phyloP scores from a whole-genome alignment of 495 filamentous ascomycete genomes.

The Oidiodendron maius region DNA sequence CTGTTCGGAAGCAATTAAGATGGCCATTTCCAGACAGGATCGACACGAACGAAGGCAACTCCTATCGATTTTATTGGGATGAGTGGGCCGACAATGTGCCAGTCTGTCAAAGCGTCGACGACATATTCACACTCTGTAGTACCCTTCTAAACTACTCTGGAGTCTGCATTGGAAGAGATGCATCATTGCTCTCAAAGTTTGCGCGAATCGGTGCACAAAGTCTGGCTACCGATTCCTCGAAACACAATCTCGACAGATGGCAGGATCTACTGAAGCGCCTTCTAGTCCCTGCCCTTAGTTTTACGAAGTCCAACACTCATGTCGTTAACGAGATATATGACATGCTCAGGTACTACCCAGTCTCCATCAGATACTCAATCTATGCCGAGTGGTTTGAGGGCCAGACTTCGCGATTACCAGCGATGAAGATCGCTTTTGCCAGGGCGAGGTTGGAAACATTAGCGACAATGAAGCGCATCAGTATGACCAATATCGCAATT shows the following conservation, averaged over 20 bases:
- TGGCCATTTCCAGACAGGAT: conserved; percentile 76
- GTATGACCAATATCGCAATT: conserved; percentile 71
- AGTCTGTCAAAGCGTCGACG: conserved; percentile 81
- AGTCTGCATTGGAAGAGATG: conserved; percentile 81
- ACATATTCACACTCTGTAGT: conserved; percentile 81
- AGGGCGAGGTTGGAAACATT: conserved; percentile 70
- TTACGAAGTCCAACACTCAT: conserved; percentile 74
- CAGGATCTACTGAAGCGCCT: conserved; percentile 73
- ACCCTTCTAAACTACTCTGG: conserved; percentile 81
- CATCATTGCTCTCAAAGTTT: conserved; percentile 69
- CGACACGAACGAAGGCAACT: conserved; percentile 63
- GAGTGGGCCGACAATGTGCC: conserved; percentile 95
- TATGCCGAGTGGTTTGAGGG: conserved; percentile 91
- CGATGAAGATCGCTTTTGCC: conserved; percentile 74
- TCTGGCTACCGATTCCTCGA: conserved; percentile 61
- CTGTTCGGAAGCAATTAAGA: conserved; percentile 56
- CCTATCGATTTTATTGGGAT: conserved; percentile 93
- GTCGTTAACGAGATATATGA: conserved; percentile 80
- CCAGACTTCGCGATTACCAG: conserved; percentile 64
- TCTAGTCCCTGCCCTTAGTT: conserved; percentile 76
- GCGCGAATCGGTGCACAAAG: conserved; percentile 75
- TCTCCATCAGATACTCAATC: conserved; percentile 73
- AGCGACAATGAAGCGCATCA: conserved; percentile 76
- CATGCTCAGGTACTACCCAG: conserved; percentile 71
- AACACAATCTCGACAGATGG: conserved; percentile 67